Evolutionary conservation across 108 stramenopile genomes (phyloP).

Genomic region (Craspedostauros australis): DNA sequence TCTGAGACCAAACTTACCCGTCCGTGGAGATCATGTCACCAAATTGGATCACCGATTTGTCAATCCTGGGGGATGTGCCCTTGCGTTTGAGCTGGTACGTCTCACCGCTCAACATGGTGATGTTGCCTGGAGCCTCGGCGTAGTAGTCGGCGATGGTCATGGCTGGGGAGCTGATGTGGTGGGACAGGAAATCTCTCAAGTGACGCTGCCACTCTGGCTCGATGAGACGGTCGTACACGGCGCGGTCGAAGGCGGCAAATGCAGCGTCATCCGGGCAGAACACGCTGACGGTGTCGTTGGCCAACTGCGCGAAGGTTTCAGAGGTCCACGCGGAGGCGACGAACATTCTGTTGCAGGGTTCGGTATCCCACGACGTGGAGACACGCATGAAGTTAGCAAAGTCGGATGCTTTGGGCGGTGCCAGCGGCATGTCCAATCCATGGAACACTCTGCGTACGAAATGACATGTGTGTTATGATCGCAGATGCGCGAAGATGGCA

Average conservation of each 20-base stretch:
- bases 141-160: conserved; percentile 14
- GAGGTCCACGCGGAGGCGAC: conserved; percentile 2
- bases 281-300: conserved; percentile 16
- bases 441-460: conserved; percentile 32
- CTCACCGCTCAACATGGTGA: conserved; percentile 27
- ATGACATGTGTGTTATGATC: too few relatives aligned
- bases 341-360: conserved; percentile 20
- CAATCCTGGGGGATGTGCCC: conserved; percentile 18
- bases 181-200: conserved; percentile 23
- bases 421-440: conserved; percentile 17
- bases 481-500: too few relatives aligned
- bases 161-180: conserved; percentile 14
- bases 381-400: conserved; percentile 21
- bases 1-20: too few relatives aligned
- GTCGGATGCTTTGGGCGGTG: conserved; percentile 22
- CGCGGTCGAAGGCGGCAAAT: conserved; percentile 28
- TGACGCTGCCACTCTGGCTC: conserved; percentile 29
- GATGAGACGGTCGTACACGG: conserved; percentile 23
- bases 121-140: conserved; percentile 10
- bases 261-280: conserved; percentile 29
- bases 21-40: conserved; percentile 30
- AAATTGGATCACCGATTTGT: conserved; percentile 24
- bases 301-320: conserved; percentile 9
- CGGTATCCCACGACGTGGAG: conserved; percentile 18
- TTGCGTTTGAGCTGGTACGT: conserved; percentile 18